A percentile compares a stretch with the other conserved stretches of the same genome.
Conservation (phyloP, 306 rosid species). For the Malus asiatica region DNA sequence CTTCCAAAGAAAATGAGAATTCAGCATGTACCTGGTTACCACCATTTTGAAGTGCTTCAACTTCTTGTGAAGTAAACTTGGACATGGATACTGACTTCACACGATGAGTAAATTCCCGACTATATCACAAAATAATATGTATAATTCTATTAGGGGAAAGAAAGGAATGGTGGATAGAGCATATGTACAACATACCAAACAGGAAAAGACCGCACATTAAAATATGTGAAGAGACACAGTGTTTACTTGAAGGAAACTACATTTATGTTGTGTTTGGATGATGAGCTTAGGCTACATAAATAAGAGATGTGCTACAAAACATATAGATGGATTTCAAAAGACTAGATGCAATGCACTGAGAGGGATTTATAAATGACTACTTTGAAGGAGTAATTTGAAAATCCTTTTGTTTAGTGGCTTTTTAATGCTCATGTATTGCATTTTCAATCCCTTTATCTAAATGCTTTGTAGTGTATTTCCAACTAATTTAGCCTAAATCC, state of each 20-base stretch:
- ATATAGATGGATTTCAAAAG: background rate
- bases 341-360: background rate
- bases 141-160: background rate
- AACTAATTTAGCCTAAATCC: background rate
- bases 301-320: background rate
- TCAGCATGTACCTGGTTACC: slow-evolving; percentile 77
- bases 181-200: background rate
- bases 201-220: background rate
- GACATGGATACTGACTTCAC: slow-evolving; percentile 97
- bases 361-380: background rate
- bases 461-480: background rate
- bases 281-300: background rate
- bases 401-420: background rate
- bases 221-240: background rate
- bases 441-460: background rate
- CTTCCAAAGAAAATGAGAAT: slow-evolving; percentile 4
- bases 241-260: background rate
- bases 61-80: slow-evolving; percentile 84
- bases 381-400: background rate
- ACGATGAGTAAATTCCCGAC: slow-evolving; percentile 97
- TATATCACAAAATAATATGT: slow-evolving; percentile 23
- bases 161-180: background rate
- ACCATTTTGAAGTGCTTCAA: slow-evolving; percentile 81
- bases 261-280: background rate
- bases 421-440: background rate